These are phyloP conservation scores for Hypoxylon cercidicola DNA, from an alignment of 495 filamentous ascomycete species.

Conservation along the genomic window DNA sequence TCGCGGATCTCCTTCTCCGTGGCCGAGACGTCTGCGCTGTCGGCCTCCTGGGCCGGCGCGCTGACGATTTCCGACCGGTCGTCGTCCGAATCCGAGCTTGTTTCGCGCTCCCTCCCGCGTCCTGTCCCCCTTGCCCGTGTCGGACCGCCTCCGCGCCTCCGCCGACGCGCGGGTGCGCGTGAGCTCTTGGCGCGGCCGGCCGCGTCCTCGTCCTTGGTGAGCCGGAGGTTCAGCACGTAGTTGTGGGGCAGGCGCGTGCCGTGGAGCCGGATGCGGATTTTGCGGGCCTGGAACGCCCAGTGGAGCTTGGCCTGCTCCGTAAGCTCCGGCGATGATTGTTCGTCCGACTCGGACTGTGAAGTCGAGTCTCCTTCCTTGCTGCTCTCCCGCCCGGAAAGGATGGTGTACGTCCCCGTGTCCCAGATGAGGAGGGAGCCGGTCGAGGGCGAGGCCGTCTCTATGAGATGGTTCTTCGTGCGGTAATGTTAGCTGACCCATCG, in stretches of 20 bases:
- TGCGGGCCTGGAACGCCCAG: constrained; percentile 65
- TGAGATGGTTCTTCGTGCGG: constrained; percentile 67
- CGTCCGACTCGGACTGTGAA: constrained; percentile 56
- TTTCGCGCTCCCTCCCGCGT: constrained; percentile 11
- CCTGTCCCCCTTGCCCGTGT: constrained; percentile 3
- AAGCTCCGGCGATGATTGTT: constrained; percentile 50
- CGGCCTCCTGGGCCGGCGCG: constrained; percentile 30
- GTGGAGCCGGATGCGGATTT: constrained; percentile 69
- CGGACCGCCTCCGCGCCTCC: constrained; percentile 27
- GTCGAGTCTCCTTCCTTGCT: constrained; percentile 40
- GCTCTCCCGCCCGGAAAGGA: constrained; percentile 56
- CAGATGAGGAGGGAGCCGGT: constrained; percentile 75
- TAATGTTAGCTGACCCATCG: background rate
- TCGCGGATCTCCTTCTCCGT: constrained; percentile 53
- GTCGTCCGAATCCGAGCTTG: constrained; percentile 30
- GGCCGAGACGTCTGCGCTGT: constrained; percentile 29
- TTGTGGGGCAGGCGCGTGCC: constrained; percentile 65
- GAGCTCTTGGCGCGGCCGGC: constrained; percentile 44
- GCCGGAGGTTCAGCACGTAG: constrained; percentile 69
- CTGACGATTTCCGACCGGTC: constrained; percentile 38
- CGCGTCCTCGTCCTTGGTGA: constrained; percentile 60
- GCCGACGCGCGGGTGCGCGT: constrained; percentile 25
- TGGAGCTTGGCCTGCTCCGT: constrained; percentile 65
- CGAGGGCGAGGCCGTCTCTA: constrained; percentile 67
- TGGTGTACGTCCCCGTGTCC: constrained; percentile 74